These are phyloP conservation scores for Debaryomycetaceae sp. DNA, from an alignment of 1,139 yeast species.

Conservation along the genomic window DNA sequence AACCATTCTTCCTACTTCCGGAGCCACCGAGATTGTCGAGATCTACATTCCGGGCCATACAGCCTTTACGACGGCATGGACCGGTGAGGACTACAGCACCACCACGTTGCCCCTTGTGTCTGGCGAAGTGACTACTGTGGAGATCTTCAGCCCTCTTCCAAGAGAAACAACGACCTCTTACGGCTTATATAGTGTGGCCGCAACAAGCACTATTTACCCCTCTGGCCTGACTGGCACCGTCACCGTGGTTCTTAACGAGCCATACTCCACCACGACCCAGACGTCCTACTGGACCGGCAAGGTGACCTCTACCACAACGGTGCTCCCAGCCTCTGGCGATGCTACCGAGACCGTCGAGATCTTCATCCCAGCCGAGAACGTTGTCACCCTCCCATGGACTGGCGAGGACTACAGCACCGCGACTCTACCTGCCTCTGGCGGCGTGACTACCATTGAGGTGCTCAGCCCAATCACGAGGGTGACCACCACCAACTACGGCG, in stretches of 20 bases:
- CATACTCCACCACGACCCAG: not conserved
- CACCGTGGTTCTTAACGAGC: not conserved
- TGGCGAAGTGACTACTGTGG: slow-evolving; percentile 5
- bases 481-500: slow-evolving; percentile 11
- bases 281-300: not conserved
- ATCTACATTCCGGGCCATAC: slow-evolving; percentile 5
- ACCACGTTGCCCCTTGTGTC: not conserved
- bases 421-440: too few species aligned
- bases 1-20: too few species aligned
- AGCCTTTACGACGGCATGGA: slow-evolving; percentile 4
- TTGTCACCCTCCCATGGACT: not conserved
- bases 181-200: slow-evolving; percentile 1
- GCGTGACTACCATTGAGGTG: too few species aligned
- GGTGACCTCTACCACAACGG: not conserved
- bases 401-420: too few species aligned
- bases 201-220: not conserved
- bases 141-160: slow-evolving; percentile 2
- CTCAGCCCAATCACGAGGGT: too few species aligned
- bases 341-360: too few species aligned
- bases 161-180: slow-evolving; percentile 3
- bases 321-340: too few species aligned
- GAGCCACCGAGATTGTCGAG: slow-evolving; percentile 7
- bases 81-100: slow-evolving; percentile 1
- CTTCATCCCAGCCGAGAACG: too few species aligned
- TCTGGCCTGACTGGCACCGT: not conserved